Conservation (phyloP, 2,329 filamentous ascomycete species). For the Dryadomyces quercus-mongolicae region DNA sequence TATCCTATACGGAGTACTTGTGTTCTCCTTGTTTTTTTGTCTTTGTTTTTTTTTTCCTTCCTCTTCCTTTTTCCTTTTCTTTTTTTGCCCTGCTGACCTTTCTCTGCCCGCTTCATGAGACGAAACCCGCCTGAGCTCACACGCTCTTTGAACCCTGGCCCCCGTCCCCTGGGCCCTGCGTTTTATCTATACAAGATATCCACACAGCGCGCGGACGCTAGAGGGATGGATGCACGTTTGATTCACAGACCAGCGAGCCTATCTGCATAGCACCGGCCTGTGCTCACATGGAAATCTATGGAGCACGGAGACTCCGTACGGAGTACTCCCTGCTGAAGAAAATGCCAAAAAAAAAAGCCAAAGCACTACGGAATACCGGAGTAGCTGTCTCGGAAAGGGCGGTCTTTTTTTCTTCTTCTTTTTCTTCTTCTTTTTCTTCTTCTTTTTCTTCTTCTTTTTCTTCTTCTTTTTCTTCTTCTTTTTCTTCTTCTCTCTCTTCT, state of each 20-base stretch:
- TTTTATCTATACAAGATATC: not conserved
- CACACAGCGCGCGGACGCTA: not conserved
- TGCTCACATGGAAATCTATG: no score
- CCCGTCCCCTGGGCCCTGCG: not conserved
- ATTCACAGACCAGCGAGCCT: not conserved
- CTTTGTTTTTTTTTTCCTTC: not conserved
- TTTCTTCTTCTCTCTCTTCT: not conserved
- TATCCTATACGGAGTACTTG: no score
- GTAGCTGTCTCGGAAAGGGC: not conserved
- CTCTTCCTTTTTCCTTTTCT: not conserved
- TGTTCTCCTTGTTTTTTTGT: no score
- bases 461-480: not conserved
- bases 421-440: no score
- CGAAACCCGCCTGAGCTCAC: no score
- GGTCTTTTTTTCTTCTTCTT: not conserved
- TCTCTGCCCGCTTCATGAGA: no score
- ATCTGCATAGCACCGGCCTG: not conserved
- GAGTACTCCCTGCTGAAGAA: not conserved
- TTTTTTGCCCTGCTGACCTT: not conserved
- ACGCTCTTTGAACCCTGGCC: not conserved
- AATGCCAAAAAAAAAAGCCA: conserved; percentile 7
- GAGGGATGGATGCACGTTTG: not conserved
- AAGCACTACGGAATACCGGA: no score
- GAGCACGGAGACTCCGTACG: no score
- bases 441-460: no score